Conservation (phyloP, 192 early-diverging fungal genomes). For the Funneliformis mosseae region DNA sequence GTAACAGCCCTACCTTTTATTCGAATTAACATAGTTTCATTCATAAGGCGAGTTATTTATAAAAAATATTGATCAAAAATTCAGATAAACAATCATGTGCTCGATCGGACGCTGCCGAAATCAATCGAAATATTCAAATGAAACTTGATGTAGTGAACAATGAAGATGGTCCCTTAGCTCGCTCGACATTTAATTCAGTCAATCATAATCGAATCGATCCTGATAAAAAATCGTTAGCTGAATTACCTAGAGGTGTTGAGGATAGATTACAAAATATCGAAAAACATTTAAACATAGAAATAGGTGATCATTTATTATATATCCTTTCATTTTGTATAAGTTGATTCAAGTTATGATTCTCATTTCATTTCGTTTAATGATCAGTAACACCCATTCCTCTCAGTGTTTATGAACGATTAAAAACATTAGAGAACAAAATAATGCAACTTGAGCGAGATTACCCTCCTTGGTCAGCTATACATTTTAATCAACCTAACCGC, state of each 20-base stretch:
- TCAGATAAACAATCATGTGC: conserved; percentile 24
- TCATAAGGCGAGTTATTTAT: background rate
- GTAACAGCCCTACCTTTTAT: background rate
- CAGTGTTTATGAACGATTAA: conserved; percentile 59
- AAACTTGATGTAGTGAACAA: conserved; percentile 71
- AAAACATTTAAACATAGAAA: conserved; percentile 70
- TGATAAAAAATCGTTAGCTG: conserved; percentile 14
- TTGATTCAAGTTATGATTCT: background rate
- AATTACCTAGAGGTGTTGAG: conserved; percentile 43
- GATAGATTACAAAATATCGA: conserved; percentile 74
- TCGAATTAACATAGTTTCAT: background rate
- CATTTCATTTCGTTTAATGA: background rate
- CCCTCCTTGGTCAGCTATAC: conserved; percentile 76
- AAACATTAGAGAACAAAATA: conserved; percentile 75
- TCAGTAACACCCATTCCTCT: conserved; percentile 45
- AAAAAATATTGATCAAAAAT: background rate
- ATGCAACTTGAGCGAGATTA: conserved; percentile 75
- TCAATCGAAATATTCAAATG: conserved; percentile 80
- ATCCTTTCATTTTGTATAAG: conserved; percentile 3
- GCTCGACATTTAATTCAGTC: conserved; percentile 51
- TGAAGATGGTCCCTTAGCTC: conserved; percentile 62
- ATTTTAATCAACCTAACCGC: conserved; percentile 77
- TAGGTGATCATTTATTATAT: conserved; percentile 48
- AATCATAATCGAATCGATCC: conserved; percentile 32
- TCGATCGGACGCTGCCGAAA: conserved; percentile 28